phyloP scores from a whole-genome alignment of 1,284 basidiomycete genomes.

The Cutaneotrichosporon dermatis region DNA sequence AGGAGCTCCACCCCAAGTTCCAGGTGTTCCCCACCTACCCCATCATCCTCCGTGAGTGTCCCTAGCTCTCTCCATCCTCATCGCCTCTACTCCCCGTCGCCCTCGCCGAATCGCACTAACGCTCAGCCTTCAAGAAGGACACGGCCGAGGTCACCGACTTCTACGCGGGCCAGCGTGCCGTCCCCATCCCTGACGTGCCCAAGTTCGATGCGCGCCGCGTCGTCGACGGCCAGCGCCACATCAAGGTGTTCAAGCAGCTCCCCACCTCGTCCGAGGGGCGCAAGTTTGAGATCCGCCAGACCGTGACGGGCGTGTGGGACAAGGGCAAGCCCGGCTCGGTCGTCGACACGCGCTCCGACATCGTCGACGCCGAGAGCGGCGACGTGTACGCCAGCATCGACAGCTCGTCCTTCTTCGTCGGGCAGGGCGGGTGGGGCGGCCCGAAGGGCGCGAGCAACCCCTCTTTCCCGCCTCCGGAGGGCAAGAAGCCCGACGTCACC shows the following conservation, averaged over 20 bases:
- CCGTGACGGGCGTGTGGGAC: slow-evolving; percentile 21
- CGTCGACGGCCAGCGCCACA: slow-evolving; percentile 20
- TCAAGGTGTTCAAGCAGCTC: slow-evolving; percentile 16
- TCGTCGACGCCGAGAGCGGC: slow-evolving; percentile 13
- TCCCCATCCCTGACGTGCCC: slow-evolving; percentile 16
- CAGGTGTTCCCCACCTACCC: slow-evolving; percentile 20
- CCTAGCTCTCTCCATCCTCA: too few relatives aligned
- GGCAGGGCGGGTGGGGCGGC: slow-evolving; percentile 21
- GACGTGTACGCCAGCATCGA: slow-evolving; percentile 10
- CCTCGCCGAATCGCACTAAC: too few relatives aligned
- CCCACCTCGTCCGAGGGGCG: slow-evolving; percentile 14
- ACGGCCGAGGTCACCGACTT: slow-evolving; percentile 20
- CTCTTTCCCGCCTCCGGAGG: slow-evolving; percentile 10
- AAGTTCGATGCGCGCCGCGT: slow-evolving; percentile 18
- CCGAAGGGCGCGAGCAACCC: slow-evolving; percentile 14
- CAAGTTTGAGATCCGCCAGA: slow-evolving; percentile 18
- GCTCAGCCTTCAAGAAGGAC: slow-evolving; percentile 16
- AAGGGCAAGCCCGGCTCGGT: slow-evolving; percentile 20
- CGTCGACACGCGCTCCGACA: slow-evolving; percentile 19
- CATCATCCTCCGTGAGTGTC: slow-evolving; percentile 15
- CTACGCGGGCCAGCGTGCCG: slow-evolving; percentile 11
- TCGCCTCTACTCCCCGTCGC: too few relatives aligned
- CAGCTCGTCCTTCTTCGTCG: slow-evolving; percentile 15
- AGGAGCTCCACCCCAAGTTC: slow-evolving; percentile 22
- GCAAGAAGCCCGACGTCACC: slow-evolving; percentile 9